phyloP scores from a whole-genome alignment of 169 alveolate species.

The Eimeria praecox region DNA sequence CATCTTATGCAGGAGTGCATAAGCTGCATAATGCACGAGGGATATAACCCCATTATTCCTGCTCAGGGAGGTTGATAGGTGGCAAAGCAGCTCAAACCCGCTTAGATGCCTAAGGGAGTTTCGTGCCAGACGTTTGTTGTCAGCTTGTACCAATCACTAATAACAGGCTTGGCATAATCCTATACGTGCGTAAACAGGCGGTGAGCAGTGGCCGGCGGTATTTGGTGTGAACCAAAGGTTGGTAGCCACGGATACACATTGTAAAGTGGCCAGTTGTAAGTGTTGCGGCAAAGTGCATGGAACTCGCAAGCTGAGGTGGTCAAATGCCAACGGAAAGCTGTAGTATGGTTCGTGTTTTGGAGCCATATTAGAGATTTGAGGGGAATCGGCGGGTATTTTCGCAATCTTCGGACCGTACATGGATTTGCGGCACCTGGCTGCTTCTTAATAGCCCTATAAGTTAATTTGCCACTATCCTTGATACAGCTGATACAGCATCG shows the following conservation, averaged over 20 bases:
- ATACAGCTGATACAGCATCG: neutral
- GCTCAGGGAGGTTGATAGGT: neutral
- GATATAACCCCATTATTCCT: neutral
- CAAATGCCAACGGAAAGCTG: neutral
- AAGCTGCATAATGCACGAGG: neutral
- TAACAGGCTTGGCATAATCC: neutral
- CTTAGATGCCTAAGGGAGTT: neutral
- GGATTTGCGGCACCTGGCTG: neutral
- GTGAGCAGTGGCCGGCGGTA: neutral
- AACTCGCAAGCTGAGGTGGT: neutral
- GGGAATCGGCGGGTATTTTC: neutral
- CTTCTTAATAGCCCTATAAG: neutral
- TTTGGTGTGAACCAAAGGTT: neutral
- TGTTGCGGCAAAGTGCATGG: neutral
- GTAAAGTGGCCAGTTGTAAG: too few relatives aligned
- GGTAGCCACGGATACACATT: too few relatives aligned
- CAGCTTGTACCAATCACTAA: neutral
- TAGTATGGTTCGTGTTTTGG: neutral
- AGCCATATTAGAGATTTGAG: neutral
- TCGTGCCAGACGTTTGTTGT: neutral
- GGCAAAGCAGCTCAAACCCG: neutral
- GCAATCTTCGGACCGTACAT: neutral
- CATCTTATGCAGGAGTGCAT: too few relatives aligned
- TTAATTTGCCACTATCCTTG: too few relatives aligned
- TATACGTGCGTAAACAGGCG: neutral